Evolutionary conservation across 1,284 basidiomycete genomes (phyloP).

Genomic region (Tilletia caries): DNA sequence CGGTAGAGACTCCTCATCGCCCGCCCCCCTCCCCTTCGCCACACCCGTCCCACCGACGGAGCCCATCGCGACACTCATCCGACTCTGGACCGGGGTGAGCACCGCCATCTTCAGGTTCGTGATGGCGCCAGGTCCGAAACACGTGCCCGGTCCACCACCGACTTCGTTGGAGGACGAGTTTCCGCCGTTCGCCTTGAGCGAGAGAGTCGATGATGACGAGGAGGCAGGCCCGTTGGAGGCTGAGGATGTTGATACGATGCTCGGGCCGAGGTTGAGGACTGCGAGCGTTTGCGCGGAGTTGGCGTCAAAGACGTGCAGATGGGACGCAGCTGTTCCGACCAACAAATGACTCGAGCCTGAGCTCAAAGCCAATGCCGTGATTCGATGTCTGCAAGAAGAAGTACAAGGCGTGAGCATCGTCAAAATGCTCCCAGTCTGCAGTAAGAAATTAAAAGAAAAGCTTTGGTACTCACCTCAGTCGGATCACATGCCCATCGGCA

Average conservation of each 20-base stretch:
- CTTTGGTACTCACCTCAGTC: not conserved
- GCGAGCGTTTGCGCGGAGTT: slow-evolving; percentile 84
- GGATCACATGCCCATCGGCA: slow-evolving; percentile 16
- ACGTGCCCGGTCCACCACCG: slow-evolving; percentile 23
- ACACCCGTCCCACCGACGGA: not conserved
- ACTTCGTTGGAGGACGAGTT: slow-evolving; percentile 21
- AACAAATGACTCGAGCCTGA: slow-evolving; percentile 64
- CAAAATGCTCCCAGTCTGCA: not conserved
- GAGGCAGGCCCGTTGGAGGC: slow-evolving; percentile 33
- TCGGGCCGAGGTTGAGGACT: slow-evolving; percentile 59
- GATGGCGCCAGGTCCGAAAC: not conserved
- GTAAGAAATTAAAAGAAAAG: too few species aligned
- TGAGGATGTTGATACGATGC: slow-evolving; percentile 22
- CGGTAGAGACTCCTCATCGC: not conserved
- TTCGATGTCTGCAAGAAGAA: slow-evolving; percentile 28
- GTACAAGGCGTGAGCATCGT: slow-evolving; percentile 13
- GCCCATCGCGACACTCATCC: slow-evolving; percentile 6
- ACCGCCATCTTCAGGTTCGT: not conserved
- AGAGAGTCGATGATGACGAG: slow-evolving; percentile 19
- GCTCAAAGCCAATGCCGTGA: slow-evolving; percentile 73
- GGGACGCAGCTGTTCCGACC: slow-evolving; percentile 55
- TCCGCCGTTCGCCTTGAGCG: slow-evolving; percentile 18
- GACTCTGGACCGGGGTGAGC: not conserved
- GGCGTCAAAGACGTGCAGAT: slow-evolving; percentile 79
- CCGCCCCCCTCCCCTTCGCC: not conserved